These are phyloP conservation scores for Nymphaea thermarum DNA, from an alignment of 164 flowering plant genomes.

Conservation along the genomic window DNA sequence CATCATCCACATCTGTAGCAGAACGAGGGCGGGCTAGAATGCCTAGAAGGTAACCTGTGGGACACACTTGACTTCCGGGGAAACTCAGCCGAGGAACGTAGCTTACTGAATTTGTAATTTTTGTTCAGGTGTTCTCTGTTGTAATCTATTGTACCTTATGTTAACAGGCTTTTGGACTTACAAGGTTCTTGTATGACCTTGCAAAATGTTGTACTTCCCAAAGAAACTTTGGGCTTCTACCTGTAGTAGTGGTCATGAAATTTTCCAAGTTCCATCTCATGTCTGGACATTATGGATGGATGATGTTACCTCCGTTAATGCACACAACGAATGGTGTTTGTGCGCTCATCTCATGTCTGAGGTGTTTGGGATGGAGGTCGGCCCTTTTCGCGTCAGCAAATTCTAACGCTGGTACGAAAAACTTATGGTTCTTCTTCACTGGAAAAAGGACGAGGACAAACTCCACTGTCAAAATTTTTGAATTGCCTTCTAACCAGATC, in stretches of 20 bases:
- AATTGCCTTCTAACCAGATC: no score
- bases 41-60: not conserved
- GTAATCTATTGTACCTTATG: not conserved
- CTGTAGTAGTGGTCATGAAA: not conserved
- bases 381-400: not conserved
- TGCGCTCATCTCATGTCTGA: not conserved
- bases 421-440: no score
- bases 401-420: no score
- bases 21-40: not conserved
- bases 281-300: not conserved
- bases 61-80: not conserved
- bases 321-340: not conserved
- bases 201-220: not conserved
- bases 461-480: no score
- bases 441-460: no score
- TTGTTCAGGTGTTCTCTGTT: not conserved
- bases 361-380: not conserved
- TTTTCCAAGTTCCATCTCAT: not conserved
- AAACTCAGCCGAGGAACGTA: not conserved
- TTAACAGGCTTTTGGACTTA: not conserved
- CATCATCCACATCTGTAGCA: slow-evolving; percentile 9
- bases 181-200: not conserved
- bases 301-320: not conserved
- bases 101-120: not conserved
- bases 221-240: not conserved